Evolutionary conservation across 164 flowering plant genomes (phyloP), one percentile per base, ranked within the genome.

Genomic region (Magnolia officinalis): DNA sequence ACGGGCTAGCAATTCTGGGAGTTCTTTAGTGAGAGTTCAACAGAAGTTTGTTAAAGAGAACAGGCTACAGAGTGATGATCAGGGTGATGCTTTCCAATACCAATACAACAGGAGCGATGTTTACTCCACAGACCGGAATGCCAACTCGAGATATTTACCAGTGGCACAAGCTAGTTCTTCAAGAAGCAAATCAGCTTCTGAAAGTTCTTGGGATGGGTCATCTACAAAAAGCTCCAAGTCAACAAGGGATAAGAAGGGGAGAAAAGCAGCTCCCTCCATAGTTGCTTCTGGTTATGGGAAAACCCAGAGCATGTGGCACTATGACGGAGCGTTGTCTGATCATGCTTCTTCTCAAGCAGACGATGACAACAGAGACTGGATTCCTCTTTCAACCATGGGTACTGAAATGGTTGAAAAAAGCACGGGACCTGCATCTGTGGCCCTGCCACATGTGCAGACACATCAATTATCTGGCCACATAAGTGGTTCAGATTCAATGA

Each of bases 161-260:
- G 78, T 84, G 76, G 67, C 67, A n/a, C 87, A 81, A 20, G 72
- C 85, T 75, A 86, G 85, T 82, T 84, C 95, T 20, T 65, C 87
- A 51, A 92, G 92, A 85, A 90, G 92, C 76, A 89, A 81, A 83
- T 49, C 71, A 1, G 83, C 87, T 45, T 91, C 95, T 1, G 99
- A 96, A 79, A 88, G 95, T 83, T 89, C 94, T 23, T 91, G 94
- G 96, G 98, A 96, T 80, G 95, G 91, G 74, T 86, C 93, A 76
- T 84, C 92, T 16, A 74, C 77, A 8, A 93, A 85, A 81, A 76
- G 52, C 20, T 85, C 92, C 65, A 90, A 88, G 78, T 79, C 93
- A 67, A 29, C 77, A 13, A 89, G 88, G 78, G 92, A 91, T 52
- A 96, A 83, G 72, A 75, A 90, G 52, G 91, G 94, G 58, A 87